These are phyloP conservation scores for Ramularia endophylla DNA, from an alignment of 2,329 filamentous ascomycete species.

Conservation along the genomic window DNA sequence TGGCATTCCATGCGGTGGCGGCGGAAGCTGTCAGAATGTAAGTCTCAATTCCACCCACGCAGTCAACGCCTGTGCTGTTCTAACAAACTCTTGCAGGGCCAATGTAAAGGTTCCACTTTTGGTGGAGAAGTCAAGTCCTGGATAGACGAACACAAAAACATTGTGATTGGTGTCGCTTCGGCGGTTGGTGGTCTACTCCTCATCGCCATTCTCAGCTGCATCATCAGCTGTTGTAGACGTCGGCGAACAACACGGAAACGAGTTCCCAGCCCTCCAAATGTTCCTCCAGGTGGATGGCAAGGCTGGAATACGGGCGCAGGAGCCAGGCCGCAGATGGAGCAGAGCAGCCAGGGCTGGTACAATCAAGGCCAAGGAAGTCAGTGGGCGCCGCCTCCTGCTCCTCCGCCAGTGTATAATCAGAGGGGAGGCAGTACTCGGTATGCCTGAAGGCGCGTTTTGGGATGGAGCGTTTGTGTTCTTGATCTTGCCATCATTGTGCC, in stretches of 20 bases:
- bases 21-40: conserved; percentile 69
- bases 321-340: conserved; percentile 12
- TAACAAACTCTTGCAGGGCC: conserved; percentile 46
- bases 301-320: conserved; percentile 23
- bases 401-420: conserved; percentile 17
- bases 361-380: conserved; percentile 8
- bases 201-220: conserved; percentile 62
- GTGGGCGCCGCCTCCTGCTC: conserved; percentile 17
- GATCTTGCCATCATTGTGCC: too few species aligned
- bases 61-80: not conserved
- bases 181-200: conserved; percentile 69
- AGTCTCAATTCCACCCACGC: conserved; percentile 24
- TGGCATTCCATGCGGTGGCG: conserved; percentile 75
- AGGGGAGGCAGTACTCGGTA: conserved; percentile 16
- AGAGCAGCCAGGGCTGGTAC: conserved; percentile 22
- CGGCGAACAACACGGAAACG: conserved; percentile 17
- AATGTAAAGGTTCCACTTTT: conserved; percentile 65
- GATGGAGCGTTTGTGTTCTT: not conserved
- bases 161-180: conserved; percentile 73
- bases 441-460: conserved; percentile 3
- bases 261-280: conserved; percentile 15
- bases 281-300: conserved; percentile 29
- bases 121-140: conserved; percentile 66
- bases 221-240: conserved; percentile 50
- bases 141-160: conserved; percentile 68